Evolutionary conservation across 768 basidiomycete genomes (phyloP).

Genomic region (Dacryopinax primogenitus): DNA sequence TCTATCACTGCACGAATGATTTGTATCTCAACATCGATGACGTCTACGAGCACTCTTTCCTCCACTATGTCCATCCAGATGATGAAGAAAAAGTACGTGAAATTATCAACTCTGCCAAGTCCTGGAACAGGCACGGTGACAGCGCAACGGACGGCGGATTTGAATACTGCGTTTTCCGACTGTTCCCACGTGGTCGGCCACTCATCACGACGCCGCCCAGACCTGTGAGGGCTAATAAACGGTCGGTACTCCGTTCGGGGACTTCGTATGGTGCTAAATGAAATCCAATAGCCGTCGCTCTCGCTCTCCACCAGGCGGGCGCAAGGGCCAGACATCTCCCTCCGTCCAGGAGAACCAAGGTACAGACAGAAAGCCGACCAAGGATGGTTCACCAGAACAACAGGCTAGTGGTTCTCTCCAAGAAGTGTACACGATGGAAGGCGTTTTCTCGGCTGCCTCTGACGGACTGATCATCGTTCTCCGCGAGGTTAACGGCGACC

Average conservation of each 20-base stretch:
- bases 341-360: background rate
- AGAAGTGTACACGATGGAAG: background rate
- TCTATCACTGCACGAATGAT: background rate
- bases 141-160: constrained; percentile 1
- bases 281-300: background rate
- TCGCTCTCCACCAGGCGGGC: background rate
- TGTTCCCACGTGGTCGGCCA: background rate
- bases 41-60: background rate
- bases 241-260: background rate
- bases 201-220: background rate
- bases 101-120: constrained; percentile 3
- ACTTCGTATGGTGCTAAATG: background rate
- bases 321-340: background rate
- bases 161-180: constrained; percentile 4
- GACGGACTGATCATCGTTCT: constrained; percentile 6
- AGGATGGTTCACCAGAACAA: background rate
- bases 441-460: constrained; percentile 1
- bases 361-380: background rate
- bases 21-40: background rate
- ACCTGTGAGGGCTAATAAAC: background rate
- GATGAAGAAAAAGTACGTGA: constrained; percentile 1
- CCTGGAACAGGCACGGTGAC: constrained; percentile 1
- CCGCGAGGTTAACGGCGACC: background rate
- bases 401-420: background rate
- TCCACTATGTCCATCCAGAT: constrained; percentile 4